Evolutionary conservation across 2,329 filamentous ascomycete genomes (phyloP), one percentile per base, ranked within the genome.

Genomic region (Daldinia sp.): DNA sequence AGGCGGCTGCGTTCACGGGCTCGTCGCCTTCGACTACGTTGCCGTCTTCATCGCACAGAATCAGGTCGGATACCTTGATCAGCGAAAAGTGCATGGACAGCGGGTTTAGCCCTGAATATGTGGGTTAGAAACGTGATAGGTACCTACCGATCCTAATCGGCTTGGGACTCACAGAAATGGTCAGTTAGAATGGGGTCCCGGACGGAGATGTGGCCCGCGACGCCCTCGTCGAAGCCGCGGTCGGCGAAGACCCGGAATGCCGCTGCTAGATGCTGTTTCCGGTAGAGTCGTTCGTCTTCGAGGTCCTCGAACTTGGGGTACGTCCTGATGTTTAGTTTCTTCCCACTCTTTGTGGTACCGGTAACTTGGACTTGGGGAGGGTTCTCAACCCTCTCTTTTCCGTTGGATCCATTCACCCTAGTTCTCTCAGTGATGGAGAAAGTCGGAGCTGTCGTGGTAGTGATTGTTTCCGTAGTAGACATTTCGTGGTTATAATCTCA

Each of bases 231-330:
- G 77, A 86, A 89, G 59, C 86, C 87, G 71, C 88, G 86, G 59
- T 88, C 84, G 1, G 88, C 84, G 73, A 90, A 90, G 61, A 89
- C 84, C 10, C 88, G 85, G 76, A 91, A 91, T 15, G 87, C 87
- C 6, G 84, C 82, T 1, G 87, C 87, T 77, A 88, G 87, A 73
- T 89, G 87, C 23, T 85, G 82, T 30, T 88, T 82, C 68, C 88
- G 86, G 80, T 88, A 89, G 73, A 82, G 79, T 9, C 89, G 86
- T 65, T 90, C 85, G 53, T 85, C 83, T 41, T 83, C 82, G 65
- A 84, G 82, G 18, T 82, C 81, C 4, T 82, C 79, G 76, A 88
- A 89, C 56, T 75, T 73, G 39, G 76, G 76, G 54, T 78, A 78
- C 4, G 65, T 75, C 53, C 75, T 71, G 50, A 77, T 74, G 15